A percentile compares a stretch with the other conserved stretches of the same genome.
These are phyloP conservation scores for Neurospora tetrasperma DNA, from an alignment of 495 filamentous ascomycete genomes.

Conservation along the genomic window DNA sequence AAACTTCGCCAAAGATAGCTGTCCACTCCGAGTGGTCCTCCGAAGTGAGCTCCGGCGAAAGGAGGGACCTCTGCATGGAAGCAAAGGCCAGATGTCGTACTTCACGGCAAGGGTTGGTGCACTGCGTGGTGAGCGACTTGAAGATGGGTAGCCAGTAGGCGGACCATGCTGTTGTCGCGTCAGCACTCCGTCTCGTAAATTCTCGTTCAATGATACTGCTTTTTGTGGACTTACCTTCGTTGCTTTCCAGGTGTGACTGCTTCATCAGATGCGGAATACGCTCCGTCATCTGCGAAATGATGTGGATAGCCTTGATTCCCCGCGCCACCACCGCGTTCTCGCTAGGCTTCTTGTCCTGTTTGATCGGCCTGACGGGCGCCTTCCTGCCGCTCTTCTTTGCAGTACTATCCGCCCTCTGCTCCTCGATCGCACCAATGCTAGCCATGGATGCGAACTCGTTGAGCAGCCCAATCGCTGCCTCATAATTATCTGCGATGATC, in stretches of 20 bases:
- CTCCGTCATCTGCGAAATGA: slow-evolving; percentile 69
- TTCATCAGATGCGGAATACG: slow-evolving; percentile 78
- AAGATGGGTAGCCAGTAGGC: slow-evolving; percentile 98
- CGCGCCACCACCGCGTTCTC: slow-evolving; percentile 69
- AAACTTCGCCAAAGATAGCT: slow-evolving; percentile 84
- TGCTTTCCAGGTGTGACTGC: slow-evolving; percentile 84
- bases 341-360: slow-evolving; percentile 33
- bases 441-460: slow-evolving; percentile 86
- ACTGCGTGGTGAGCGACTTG: slow-evolving; percentile 75
- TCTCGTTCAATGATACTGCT: not conserved
- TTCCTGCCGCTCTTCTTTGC: slow-evolving; percentile 36
- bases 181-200: slow-evolving; percentile 7
- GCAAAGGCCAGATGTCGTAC: slow-evolving; percentile 81
- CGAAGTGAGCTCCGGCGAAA: slow-evolving; percentile 68
- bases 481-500: slow-evolving; percentile 92
- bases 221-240: slow-evolving; percentile 51
- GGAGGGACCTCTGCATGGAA: slow-evolving; percentile 75
- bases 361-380: slow-evolving; percentile 33
- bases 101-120: slow-evolving; percentile 89
- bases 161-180: slow-evolving; percentile 64
- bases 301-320: slow-evolving; percentile 66
- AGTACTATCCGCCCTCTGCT: slow-evolving; percentile 60
- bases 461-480: slow-evolving; percentile 67
- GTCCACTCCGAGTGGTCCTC: slow-evolving; percentile 82
- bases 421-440: slow-evolving; percentile 65